These are phyloP conservation scores for Plasmodium chabaudi DNA, from an alignment of 169 alveolate genomes.

Conservation along the genomic window DNA sequence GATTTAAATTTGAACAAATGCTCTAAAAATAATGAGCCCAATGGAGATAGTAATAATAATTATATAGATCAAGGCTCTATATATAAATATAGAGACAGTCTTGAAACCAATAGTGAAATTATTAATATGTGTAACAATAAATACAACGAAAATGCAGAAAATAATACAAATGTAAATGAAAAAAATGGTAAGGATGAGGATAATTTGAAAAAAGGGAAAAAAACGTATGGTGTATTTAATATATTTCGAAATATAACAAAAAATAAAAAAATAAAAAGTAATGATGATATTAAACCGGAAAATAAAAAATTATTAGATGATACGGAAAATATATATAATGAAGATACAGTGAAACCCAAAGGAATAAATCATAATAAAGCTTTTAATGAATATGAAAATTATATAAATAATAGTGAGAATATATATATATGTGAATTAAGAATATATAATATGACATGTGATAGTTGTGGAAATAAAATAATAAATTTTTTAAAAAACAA, in stretches of 20 bases:
- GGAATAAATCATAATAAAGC: constrained; percentile 4
- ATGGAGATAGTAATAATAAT: too few species aligned
- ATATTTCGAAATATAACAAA: constrained; percentile 18
- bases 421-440: constrained; percentile 57
- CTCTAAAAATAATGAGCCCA: too few species aligned
- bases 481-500: constrained; percentile 57
- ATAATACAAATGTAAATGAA: not conserved
- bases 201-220: not conserved
- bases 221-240: not conserved
- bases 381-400: constrained; percentile 55
- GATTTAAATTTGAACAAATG: too few species aligned
- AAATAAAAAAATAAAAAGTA: not conserved
- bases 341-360: not conserved
- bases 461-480: constrained; percentile 70
- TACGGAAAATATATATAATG: not conserved
- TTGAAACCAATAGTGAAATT: too few species aligned
- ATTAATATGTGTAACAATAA: too few species aligned
- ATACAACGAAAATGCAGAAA: not conserved
- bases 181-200: not conserved
- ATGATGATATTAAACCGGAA: constrained; percentile 2
- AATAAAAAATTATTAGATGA: not conserved
- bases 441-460: constrained; percentile 73
- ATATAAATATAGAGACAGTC: too few species aligned
- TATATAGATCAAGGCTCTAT: too few species aligned
- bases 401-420: constrained; percentile 29